Base-by-base conservation (phyloP, 1,284 basidiomycete species). In the Cutaneotrichosporon sp. region DNA sequence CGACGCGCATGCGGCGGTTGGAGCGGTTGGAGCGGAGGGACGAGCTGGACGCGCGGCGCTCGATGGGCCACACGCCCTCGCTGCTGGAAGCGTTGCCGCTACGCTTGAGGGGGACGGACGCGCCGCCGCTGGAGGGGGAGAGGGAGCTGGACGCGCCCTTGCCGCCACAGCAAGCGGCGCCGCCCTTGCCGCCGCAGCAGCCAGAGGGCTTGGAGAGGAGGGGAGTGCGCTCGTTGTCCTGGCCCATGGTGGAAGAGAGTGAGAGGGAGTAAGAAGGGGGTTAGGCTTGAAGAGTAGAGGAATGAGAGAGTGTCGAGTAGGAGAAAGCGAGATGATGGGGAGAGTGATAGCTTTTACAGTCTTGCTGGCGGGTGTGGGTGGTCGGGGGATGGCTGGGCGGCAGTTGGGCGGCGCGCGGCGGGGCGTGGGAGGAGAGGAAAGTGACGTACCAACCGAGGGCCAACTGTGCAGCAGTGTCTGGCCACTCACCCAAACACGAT, bases 41-140 rank as follows among this genome's bases (percentile, higher is more conserved):
- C 14, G 61, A 60, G 51, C 46, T 56, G 6, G 60, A 62, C 4
- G 38, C 22, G 24, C 56, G 51, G 54, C 64, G 64, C 64, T 66
- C 61, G 22, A 66, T 63, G 27, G 52, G 34, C 64, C 64, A 66
- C n/a, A 66, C 56, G 18, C 42, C 34, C 43, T 66, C 64, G 43
- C 29, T 38, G 45, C 42, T 46, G 53, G 45, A 47, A 14, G 16
- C 43, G 52, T 50, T 50, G 29, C 29, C 33, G 51, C 49, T 49
- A 36, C 64, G 64, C 52, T 66, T 62, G 58, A 66, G 64, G 29
- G 64, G 64, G 36, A 66, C 64, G 24, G 60, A 57, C 24, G 54
- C 57, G 46, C 46, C 56, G 38, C 58, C 45, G 14, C 34, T 16
- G 18, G 50, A 27, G 16, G 62, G 58, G 7, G 56, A n/a, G 38